Conservation (phyloP, 768 basidiomycete genomes). For the Naganishia friedmannii region DNA sequence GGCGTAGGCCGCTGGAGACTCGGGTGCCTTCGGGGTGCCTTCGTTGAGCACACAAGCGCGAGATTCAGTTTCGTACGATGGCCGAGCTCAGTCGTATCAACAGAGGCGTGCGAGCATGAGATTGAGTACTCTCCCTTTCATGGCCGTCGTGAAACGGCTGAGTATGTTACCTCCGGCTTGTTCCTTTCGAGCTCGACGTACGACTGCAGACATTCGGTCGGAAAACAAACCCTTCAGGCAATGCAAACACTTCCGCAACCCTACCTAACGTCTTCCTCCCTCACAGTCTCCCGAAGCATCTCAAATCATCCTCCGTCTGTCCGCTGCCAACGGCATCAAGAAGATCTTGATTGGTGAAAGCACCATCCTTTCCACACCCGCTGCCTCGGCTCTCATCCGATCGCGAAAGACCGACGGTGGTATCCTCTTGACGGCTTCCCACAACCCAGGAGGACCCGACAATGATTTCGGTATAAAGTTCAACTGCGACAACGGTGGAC, state of each 20-base stretch:
- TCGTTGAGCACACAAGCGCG: too few relatives aligned
- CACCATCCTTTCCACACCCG: slow-evolving; percentile 91
- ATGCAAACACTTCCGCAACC: too few relatives aligned
- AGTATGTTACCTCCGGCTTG: too few relatives aligned
- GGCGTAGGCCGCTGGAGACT: too few relatives aligned
- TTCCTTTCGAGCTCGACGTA: too few relatives aligned
- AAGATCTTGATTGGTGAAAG: slow-evolving; percentile 91
- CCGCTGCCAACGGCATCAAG: slow-evolving; percentile 85
- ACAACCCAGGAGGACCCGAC: slow-evolving; percentile 98
- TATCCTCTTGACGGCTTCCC: slow-evolving; percentile 91
- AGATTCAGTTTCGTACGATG: too few relatives aligned
- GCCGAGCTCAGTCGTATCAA: too few relatives aligned
- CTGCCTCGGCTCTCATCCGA: slow-evolving; percentile 91
- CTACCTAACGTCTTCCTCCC: slow-evolving; percentile 53
- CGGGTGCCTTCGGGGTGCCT: too few relatives aligned
- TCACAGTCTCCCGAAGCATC: slow-evolving; percentile 55
- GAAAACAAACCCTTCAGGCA: neutral
- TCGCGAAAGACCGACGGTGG: slow-evolving; percentile 95
- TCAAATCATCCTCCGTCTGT: slow-evolving; percentile 88
- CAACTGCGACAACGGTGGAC: slow-evolving; percentile 95
- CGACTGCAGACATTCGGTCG: too few relatives aligned
- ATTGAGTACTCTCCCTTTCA: neutral
- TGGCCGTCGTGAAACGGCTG: neutral
- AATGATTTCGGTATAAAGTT: slow-evolving; percentile 99
- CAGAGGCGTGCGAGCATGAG: too few relatives aligned